Conservation (phyloP, 768 basidiomycete genomes). For the Mycena vulgaris region DNA sequence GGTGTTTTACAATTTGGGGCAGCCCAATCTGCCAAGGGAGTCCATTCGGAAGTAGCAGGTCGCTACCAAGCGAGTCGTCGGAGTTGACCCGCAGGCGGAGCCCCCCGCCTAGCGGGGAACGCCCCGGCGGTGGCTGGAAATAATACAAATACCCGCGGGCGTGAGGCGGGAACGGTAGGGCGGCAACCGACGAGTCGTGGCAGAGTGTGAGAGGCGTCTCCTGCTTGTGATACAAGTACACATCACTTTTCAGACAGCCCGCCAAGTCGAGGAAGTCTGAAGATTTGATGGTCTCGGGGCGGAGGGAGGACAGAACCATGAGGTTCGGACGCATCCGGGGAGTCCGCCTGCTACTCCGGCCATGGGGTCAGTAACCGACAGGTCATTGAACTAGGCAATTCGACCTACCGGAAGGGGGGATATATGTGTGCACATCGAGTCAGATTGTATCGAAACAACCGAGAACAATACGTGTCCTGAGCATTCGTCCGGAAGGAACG, state of each 20-base stretch:
- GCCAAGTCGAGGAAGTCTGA: slow-evolving; percentile 19
- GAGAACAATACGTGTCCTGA: no score
- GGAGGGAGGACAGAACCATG: slow-evolving; percentile 21
- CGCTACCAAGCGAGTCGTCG: slow-evolving; percentile 8
- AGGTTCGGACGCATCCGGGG: no score
- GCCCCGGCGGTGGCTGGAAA: slow-evolving; percentile 1
- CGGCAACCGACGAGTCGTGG: not conserved
- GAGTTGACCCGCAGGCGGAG: slow-evolving; percentile 21
- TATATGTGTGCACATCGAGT: no score
- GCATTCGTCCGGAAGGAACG: no score
- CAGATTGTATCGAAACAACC: no score
- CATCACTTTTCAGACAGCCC: not conserved
- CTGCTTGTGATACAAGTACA: not conserved
- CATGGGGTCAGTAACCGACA: no score
- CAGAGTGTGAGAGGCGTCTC: not conserved
- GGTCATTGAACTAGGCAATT: no score
- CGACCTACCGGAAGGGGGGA: no score
- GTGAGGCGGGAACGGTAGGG: not conserved
- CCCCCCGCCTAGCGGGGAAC: not conserved
- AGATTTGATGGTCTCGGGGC: slow-evolving; percentile 6
- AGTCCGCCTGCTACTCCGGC: no score
- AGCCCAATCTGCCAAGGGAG: slow-evolving; percentile 26
- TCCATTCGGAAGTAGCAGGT: slow-evolving; percentile 22
- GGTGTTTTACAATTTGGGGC: not conserved
- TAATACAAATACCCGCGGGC: slow-evolving; percentile 28